phyloP scores from a whole-genome alignment of 2,329 filamentous ascomycete genomes.

The Macroventuria anomochaeta region DNA sequence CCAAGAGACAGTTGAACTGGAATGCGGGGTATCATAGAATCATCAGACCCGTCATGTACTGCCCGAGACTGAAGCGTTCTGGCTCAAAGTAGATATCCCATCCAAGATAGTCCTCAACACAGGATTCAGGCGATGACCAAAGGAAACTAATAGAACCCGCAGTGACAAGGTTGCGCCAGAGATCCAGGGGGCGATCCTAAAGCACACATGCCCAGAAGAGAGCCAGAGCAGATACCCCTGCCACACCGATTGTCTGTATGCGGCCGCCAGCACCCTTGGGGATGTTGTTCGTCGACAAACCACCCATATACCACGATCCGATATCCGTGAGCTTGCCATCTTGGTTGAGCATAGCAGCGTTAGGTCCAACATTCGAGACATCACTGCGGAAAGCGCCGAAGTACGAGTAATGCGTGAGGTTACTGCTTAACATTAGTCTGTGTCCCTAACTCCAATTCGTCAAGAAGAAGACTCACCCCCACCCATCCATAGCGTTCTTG shows the following conservation, averaged over 20 bases:
- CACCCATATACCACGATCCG: slow-evolving; percentile 77
- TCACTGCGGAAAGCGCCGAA: slow-evolving; percentile 76
- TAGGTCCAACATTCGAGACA: slow-evolving; percentile 75
- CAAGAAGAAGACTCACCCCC: slow-evolving; percentile 52
- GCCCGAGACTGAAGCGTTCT: too few relatives aligned
- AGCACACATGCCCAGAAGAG: slow-evolving; percentile 9
- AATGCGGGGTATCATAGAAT: too few relatives aligned
- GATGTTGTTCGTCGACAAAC: slow-evolving; percentile 27
- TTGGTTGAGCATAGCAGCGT: slow-evolving; percentile 72
- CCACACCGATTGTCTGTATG: slow-evolving; percentile 4
- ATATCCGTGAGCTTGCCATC: slow-evolving; percentile 76
- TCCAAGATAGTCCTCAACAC: too few relatives aligned
- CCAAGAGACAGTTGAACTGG: too few relatives aligned
- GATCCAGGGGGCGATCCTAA: neutral
- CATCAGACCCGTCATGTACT: too few relatives aligned
- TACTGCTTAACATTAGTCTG: slow-evolving; percentile 40
- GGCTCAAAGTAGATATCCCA: too few relatives aligned
- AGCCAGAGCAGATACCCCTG: neutral
- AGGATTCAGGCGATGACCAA: neutral
- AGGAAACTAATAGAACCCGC: too few relatives aligned
- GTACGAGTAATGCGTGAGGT: slow-evolving; percentile 72
- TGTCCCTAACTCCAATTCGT: neutral
- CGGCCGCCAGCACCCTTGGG: slow-evolving; percentile 12
- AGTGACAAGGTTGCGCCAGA: too few relatives aligned
- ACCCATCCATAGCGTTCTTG: slow-evolving; percentile 69